Percentiles rank a stretch among this genome's conserved stretches.
Conservation (phyloP, 2,329 filamentous ascomycete species). For the Thermoascus crustaceus region DNA sequence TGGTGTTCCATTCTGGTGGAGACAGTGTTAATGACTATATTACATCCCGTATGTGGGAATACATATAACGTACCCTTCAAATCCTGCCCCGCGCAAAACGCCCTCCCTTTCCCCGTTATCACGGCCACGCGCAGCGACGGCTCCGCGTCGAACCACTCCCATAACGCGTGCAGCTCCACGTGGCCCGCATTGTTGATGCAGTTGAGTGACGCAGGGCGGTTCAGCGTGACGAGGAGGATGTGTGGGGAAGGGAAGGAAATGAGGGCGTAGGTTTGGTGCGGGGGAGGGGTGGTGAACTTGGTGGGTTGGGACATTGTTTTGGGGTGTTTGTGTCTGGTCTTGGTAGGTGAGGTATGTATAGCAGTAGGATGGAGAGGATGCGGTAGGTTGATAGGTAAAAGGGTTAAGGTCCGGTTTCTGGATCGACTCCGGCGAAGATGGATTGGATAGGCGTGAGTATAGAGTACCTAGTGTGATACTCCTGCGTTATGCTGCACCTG, state of each 20-base stretch:
- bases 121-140: conserved; percentile 33
- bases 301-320: background rate
- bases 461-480: too few species aligned
- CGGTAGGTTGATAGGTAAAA: too few species aligned
- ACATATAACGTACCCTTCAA: conserved; percentile 14
- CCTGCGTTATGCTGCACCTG: too few species aligned
- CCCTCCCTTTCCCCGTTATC: conserved; percentile 35
- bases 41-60: background rate
- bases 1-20: background rate
- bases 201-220: conserved; percentile 36
- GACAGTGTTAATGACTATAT: background rate
- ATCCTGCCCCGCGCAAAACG: conserved; percentile 40
- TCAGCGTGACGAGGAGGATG: conserved; percentile 42
- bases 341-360: conserved; percentile 7
- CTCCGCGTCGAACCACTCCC: conserved; percentile 39
- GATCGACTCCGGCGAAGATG: too few species aligned
- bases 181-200: conserved; percentile 37
- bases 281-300: conserved; percentile 22
- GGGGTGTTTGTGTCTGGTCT: background rate
- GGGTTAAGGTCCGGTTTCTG: too few species aligned
- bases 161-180: conserved; percentile 35
- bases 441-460: too few species aligned
- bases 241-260: conserved; percentile 37
- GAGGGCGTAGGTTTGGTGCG: conserved; percentile 22
- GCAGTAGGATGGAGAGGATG: conserved; percentile 6